phyloP scores from a whole-genome alignment of 2,329 filamentous ascomycete species.

The Fusarium acutatum region DNA sequence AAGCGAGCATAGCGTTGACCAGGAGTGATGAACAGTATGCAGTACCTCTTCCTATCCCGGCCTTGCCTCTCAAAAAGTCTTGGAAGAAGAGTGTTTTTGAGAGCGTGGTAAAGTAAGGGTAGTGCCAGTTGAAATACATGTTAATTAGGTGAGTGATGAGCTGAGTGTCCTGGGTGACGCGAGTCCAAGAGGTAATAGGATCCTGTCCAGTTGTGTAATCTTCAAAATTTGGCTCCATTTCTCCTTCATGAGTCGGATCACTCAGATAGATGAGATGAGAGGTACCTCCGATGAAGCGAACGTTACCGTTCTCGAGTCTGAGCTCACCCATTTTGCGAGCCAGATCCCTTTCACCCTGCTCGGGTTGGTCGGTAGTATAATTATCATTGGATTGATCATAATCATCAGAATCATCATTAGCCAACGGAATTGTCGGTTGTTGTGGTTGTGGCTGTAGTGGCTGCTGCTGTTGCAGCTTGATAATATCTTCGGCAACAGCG shows the following conservation, averaged over 20 bases:
- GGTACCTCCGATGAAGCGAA: conserved; percentile 92
- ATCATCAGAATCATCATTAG: conserved; percentile 53
- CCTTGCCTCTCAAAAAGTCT: conserved; percentile 80
- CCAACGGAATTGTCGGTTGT: conserved; percentile 44
- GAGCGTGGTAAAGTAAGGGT: conserved; percentile 92
- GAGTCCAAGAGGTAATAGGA: conserved; percentile 86
- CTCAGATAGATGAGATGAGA: conserved; percentile 89
- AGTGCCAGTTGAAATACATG: conserved; percentile 99
- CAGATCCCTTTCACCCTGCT: conserved; percentile 77
- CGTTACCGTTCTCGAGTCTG: conserved; percentile 83
- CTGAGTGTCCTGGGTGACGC: conserved; percentile 80
- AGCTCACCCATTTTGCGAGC: conserved; percentile 94
- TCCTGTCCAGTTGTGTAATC: conserved; percentile 66
- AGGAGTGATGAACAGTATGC: conserved; percentile 88
- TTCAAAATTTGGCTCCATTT: conserved; percentile 53
- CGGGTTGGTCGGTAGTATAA: conserved; percentile 51
- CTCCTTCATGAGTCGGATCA: conserved; percentile 51
- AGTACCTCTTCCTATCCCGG: conserved; percentile 62
- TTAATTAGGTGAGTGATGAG: conserved; percentile 88
- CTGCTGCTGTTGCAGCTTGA: conserved; percentile 52
- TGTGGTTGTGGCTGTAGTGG: conserved; percentile 51
- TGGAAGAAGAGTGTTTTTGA: conserved; percentile 87
- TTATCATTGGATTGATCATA: conserved; percentile 53
- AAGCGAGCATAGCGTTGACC: conserved; percentile 91
- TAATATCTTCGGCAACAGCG: conserved; percentile 61